These are phyloP conservation scores for Lepidium africanum DNA, from an alignment of 345 rosid genomes.

Conservation along the genomic window DNA sequence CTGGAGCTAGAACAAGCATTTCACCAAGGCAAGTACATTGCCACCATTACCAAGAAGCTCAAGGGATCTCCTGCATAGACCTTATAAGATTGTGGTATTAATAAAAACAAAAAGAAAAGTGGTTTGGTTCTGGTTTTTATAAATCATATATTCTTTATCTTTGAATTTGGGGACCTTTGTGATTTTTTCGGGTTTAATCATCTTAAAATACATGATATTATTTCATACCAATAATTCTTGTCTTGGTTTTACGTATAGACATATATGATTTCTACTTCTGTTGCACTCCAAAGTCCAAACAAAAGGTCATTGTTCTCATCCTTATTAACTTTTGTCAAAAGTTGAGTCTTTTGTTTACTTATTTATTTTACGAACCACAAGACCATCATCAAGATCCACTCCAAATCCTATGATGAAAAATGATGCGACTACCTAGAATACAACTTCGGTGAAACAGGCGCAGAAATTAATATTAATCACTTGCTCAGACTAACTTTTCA, in stretches of 20 bases:
- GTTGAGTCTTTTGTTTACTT: not conserved
- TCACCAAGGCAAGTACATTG: constrained; percentile 94
- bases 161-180: constrained; percentile 11
- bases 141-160: constrained; percentile 17
- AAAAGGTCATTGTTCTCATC: not conserved
- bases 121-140: constrained; percentile 11
- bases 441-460: too few relatives aligned
- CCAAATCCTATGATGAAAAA: too few relatives aligned
- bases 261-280: constrained; percentile 20
- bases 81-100: not conserved
- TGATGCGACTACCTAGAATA: too few relatives aligned
- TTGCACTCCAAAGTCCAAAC: constrained; percentile 22
- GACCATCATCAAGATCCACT: too few relatives aligned
- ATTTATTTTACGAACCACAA: too few relatives aligned
- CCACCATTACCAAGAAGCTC: constrained; percentile 82
- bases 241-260: constrained; percentile 16
- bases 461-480: too few relatives aligned
- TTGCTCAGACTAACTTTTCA: too few relatives aligned
- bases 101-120: not conserved
- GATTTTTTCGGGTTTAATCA: constrained; percentile 16
- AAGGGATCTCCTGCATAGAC: constrained; percentile 44
- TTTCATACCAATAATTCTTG: constrained; percentile 23
- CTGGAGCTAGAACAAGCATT: constrained; percentile 82
- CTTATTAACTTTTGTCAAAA: not conserved
- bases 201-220: constrained; percentile 10